These are phyloP conservation scores for Hyaloperonospora brassicae DNA, from an alignment of 352 stramenopile genomes.

Conservation along the genomic window DNA sequence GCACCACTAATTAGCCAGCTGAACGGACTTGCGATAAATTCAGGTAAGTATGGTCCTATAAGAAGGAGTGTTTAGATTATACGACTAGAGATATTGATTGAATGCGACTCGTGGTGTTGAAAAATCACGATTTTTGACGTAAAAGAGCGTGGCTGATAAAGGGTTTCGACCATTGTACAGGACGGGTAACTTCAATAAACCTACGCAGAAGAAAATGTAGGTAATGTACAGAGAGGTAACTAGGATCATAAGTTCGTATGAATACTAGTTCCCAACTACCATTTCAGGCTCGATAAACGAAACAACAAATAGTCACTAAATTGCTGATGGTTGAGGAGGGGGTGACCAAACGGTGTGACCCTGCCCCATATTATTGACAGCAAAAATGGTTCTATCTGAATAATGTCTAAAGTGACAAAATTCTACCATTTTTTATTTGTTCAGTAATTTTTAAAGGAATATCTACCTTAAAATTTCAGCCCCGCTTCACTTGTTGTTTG, in stretches of 20 bases:
- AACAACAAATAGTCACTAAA: too few species aligned
- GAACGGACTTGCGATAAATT: constrained; percentile 2
- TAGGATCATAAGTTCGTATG: background rate
- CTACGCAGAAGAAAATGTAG: background rate
- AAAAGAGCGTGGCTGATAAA: background rate
- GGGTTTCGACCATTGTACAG: background rate
- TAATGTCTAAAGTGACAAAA: too few species aligned
- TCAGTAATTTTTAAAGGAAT: too few species aligned
- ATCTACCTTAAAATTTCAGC: too few species aligned
- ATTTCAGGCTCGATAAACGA: background rate
- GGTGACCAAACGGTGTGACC: too few species aligned
- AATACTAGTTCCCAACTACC: background rate
- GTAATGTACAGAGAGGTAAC: background rate
- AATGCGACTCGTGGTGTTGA: background rate
- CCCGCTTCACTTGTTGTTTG: too few species aligned
- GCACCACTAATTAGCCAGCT: constrained; percentile 7
- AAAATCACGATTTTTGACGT: background rate
- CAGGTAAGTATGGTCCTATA: background rate
- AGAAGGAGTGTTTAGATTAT: constrained; percentile 7
- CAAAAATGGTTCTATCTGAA: too few species aligned
- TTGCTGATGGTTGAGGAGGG: too few species aligned
- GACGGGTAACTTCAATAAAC: background rate
- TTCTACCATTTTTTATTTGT: too few species aligned
- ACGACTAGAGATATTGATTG: background rate
- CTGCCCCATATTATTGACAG: too few species aligned